phyloP scores from a whole-genome alignment of 176 grass and related monocot genomes.

The Ananas comosus region DNA sequence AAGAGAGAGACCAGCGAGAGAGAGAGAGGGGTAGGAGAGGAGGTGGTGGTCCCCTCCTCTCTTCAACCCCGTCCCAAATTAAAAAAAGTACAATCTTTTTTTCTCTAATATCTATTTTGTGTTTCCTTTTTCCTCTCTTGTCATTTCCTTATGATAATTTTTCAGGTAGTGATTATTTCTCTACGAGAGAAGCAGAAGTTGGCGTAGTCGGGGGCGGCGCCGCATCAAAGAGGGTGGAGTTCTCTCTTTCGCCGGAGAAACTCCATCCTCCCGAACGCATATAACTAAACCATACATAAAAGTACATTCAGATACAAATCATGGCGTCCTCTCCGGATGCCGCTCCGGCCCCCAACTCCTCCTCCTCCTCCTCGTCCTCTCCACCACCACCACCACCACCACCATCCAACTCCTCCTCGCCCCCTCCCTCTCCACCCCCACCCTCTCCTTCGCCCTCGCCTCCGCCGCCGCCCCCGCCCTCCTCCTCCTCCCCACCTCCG shows the following conservation, averaged over 20 bases:
- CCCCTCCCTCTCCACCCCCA: not conserved
- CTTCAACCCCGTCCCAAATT: too few species aligned
- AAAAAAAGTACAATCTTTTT: too few species aligned
- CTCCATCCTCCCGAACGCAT: conserved; percentile 19
- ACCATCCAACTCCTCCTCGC: conserved; percentile 7
- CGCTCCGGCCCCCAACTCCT: not conserved
- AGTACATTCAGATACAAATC: too few species aligned
- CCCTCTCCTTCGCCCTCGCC: not conserved
- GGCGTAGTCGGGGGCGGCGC: not conserved
- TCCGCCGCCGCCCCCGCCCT: not conserved
- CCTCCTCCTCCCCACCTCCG: not conserved
- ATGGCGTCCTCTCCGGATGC: conserved; percentile 22
- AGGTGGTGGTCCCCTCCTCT: too few species aligned
- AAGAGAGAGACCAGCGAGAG: too few species aligned
- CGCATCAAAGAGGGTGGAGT: conserved; percentile 17
- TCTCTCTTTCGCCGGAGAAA: conserved; percentile 20
- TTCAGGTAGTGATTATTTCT: too few species aligned
- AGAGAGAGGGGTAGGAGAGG: too few species aligned
- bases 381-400: conserved; percentile 6
- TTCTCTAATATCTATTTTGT: too few species aligned
- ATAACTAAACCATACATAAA: too few species aligned
- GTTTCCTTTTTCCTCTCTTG: too few species aligned
- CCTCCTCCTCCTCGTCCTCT: not conserved
- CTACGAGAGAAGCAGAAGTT: not conserved
- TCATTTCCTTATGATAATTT: too few species aligned